These are phyloP conservation scores for Diplodia sapinea DNA, from an alignment of 2,329 filamentous ascomycete species.

Conservation along the genomic window DNA sequence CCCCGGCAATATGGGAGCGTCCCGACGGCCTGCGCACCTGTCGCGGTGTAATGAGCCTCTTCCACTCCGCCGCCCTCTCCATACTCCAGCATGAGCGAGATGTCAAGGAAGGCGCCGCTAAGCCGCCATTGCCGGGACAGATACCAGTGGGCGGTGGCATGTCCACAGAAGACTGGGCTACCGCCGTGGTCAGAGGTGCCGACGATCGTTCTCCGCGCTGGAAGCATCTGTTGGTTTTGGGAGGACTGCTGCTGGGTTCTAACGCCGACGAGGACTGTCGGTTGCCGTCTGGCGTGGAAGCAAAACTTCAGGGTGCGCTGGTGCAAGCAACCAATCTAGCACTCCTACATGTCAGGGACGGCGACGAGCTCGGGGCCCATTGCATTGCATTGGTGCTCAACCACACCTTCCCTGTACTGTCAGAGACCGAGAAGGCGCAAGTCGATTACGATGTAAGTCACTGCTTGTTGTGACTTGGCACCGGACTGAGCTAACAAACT, in stretches of 20 bases:
- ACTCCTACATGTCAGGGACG: constrained; percentile 62
- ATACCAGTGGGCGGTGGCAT: constrained; percentile 53
- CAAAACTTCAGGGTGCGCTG: constrained; percentile 73
- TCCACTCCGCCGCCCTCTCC: constrained; percentile 69
- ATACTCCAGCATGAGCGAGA: constrained; percentile 57
- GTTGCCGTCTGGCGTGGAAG: constrained; percentile 65
- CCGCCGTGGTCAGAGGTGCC: constrained; percentile 64
- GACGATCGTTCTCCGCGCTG: constrained; percentile 71
- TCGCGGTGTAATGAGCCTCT: constrained; percentile 71
- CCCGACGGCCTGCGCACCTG: constrained; percentile 67
- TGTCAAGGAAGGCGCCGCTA: constrained; percentile 40
- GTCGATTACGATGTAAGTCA: constrained; percentile 66
- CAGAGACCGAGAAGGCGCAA: constrained; percentile 61
- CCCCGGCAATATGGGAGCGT: constrained; percentile 72
- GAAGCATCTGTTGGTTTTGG: constrained; percentile 83
- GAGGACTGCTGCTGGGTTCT: constrained; percentile 78
- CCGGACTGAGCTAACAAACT: neutral
- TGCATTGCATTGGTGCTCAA: constrained; percentile 73
- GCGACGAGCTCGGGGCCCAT: constrained; percentile 56
- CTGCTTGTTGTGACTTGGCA: neutral
- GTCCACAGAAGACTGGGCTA: constrained; percentile 62
- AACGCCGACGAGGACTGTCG: constrained; percentile 62
- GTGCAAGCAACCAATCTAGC: constrained; percentile 79
- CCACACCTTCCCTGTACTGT: constrained; percentile 75
- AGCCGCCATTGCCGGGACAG: constrained; percentile 39